These are phyloP conservation scores for Symbiodinium pilosum DNA, from an alignment of 73 alveolate species.

Conservation along the genomic window DNA sequence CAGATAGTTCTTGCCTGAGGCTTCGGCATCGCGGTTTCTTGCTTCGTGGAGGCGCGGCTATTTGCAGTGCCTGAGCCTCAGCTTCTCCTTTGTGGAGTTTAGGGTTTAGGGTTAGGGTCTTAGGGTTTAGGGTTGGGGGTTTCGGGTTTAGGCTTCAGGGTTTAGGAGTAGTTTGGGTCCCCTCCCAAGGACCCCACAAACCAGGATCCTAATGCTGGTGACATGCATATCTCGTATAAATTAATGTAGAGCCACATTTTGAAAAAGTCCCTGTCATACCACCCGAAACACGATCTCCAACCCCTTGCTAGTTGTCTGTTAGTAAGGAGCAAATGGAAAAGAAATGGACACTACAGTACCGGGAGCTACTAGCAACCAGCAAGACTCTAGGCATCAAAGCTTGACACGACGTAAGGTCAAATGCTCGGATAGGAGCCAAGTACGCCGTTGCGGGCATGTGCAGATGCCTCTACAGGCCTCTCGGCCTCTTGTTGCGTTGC, in stretches of 20 bases:
- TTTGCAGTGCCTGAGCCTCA: background rate
- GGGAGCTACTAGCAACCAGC: no score
- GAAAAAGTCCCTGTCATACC: no score
- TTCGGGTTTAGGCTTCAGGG: background rate
- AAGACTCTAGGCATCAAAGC: no score
- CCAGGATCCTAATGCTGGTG: no score
- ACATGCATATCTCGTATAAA: no score
- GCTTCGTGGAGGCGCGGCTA: constrained; percentile 1
- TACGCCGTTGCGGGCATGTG: background rate
- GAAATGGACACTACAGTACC: no score
- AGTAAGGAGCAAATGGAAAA: no score
- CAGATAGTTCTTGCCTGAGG: background rate
- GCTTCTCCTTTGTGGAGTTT: background rate
- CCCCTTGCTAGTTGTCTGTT: no score
- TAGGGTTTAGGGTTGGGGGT: background rate
- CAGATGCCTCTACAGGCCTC: background rate
- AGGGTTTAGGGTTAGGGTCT: background rate
- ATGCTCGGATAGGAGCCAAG: background rate
- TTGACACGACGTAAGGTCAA: background rate
- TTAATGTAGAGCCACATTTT: no score
- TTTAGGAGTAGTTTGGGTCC: background rate
- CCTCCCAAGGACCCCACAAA: no score
- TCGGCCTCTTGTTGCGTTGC: no score
- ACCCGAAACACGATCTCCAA: no score
- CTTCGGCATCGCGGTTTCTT: background rate